Evolutionary conservation across 176 grass and related monocot species (phyloP), one percentile per base, ranked within the genome.

Genomic region (Phragmites australis): DNA sequence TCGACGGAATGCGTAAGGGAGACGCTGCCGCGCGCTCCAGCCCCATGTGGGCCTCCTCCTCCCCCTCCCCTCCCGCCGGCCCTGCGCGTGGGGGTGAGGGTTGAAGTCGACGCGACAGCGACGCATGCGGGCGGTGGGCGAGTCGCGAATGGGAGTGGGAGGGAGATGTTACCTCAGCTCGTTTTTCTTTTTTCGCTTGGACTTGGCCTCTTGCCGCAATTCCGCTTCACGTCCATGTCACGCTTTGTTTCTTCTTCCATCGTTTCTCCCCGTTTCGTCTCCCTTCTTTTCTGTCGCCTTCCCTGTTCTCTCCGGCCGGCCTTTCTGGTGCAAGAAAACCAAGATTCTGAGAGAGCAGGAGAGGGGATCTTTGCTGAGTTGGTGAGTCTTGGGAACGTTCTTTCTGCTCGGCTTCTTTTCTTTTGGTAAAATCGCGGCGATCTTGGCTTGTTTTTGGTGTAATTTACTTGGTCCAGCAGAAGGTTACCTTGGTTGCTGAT

Each of bases 21-120:
- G 61, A 69, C 68, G 75, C 70, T 76, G 51, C 60, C 44, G 75
- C 66, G 58, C 55, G 56, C 43, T 53, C 47, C 56, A 39, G 5
- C 54, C 15, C 62, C 61, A 60, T 47, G 68, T 83, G 86, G 74
- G 75, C 51, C 52, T 51, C 74, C 51, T 51, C 60, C 27, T 9
- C 47, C 34, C 21, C 42, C 31, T 9, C 22, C 21, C 0, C 14
- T 16, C 72, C 55, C 65, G 13, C 40, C 49, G 25, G 71, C 19
- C 27, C 25, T 49, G 57, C 42, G 64, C 56, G 9, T 55, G 53
- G 22, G 31, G n/a, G n/a, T n/a, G n/a, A 5, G 59, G 59, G 61
- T 88, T 75, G 81, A 80, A 75, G 70, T 88, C 81, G 68, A 75
- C 51, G 23, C 49, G 81, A 84, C 86, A 72, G 42, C 50, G 81